phyloP scores from a whole-genome alignment of 2,329 filamentous ascomycete genomes.

The Coniochaeta prunicola region DNA sequence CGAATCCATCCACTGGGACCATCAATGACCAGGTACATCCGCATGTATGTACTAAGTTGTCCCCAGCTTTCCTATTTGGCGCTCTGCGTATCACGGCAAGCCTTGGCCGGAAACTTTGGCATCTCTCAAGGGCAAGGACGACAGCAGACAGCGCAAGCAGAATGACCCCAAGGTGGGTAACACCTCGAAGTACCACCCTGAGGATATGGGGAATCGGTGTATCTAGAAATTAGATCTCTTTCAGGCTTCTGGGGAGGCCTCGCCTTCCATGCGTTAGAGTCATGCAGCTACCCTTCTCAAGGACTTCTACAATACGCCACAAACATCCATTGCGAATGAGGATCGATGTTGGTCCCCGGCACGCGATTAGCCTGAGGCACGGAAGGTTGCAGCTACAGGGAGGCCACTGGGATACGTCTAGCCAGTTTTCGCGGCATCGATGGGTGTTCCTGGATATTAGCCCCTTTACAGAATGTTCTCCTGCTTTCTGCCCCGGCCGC shows the following conservation, averaged over 20 bases:
- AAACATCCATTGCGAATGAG: constrained; percentile 33
- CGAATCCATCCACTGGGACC: too few species aligned
- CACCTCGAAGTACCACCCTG: neutral
- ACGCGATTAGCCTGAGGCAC: constrained; percentile 23
- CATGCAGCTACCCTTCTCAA: constrained; percentile 41
- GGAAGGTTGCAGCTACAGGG: constrained; percentile 31
- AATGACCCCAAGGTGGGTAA: neutral
- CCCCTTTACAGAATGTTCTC: neutral
- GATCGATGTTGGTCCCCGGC: constrained; percentile 26
- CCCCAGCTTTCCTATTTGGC: neutral
- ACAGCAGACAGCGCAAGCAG: neutral
- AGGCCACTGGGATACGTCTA: constrained; percentile 24
- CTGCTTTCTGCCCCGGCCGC: neutral
- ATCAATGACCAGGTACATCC: neutral
- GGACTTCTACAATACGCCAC: constrained; percentile 38
- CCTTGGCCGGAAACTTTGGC: neutral
- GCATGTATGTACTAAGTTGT: neutral
- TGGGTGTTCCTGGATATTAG: constrained; percentile 13
- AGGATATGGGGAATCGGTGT: neutral
- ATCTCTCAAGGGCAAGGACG: neutral
- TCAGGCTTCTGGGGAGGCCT: constrained; percentile 17
- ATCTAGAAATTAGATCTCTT: neutral
- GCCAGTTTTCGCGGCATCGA: constrained; percentile 23
- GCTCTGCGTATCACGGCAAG: neutral
- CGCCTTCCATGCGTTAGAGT: constrained; percentile 32